phyloP scores from a whole-genome alignment of 306 rosid species.

The Begonia fuchsioides region DNA sequence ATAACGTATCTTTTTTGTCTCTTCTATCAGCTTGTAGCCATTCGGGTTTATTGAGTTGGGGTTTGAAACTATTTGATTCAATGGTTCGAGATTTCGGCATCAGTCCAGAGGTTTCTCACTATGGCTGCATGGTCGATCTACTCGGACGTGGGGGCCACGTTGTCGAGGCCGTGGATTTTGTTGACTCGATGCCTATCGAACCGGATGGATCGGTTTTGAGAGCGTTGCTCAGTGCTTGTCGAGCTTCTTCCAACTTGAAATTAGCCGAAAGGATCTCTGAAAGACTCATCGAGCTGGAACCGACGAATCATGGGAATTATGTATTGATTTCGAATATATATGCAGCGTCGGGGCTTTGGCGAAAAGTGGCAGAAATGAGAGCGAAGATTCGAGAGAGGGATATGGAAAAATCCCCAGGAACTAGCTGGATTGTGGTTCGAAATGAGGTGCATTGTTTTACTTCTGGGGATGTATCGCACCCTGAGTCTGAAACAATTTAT shows the following conservation, averaged over 20 bases:
- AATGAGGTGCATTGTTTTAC: conserved; percentile 20
- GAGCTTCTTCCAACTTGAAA: conserved; percentile 8
- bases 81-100: conserved; percentile 25
- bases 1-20: conserved; percentile 20
- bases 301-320: conserved; percentile 28
- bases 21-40: conserved; percentile 42
- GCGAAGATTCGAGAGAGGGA: conserved; percentile 23
- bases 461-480: conserved; percentile 22
- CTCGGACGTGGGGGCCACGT: conserved; percentile 33
- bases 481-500: conserved; percentile 20
- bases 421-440: conserved; percentile 31
- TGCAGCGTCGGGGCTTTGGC: conserved; percentile 30
- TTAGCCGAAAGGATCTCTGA: conserved; percentile 20
- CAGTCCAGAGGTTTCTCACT: conserved; percentile 28
- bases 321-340: conserved; percentile 31
- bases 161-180: conserved; percentile 24
- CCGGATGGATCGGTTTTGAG: conserved; percentile 38
- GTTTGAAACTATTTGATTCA: conserved; percentile 23
- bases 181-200: conserved; percentile 21
- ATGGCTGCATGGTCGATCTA: conserved; percentile 35
- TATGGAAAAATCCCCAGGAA: conserved; percentile 21
- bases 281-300: conserved; percentile 31
- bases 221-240: conserved; percentile 36
- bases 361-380: conserved; percentile 20
- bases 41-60: conserved; percentile 23